Conservation (phyloP, 1,284 basidiomycete species). For the Pseudozyma flocculosa region DNA sequence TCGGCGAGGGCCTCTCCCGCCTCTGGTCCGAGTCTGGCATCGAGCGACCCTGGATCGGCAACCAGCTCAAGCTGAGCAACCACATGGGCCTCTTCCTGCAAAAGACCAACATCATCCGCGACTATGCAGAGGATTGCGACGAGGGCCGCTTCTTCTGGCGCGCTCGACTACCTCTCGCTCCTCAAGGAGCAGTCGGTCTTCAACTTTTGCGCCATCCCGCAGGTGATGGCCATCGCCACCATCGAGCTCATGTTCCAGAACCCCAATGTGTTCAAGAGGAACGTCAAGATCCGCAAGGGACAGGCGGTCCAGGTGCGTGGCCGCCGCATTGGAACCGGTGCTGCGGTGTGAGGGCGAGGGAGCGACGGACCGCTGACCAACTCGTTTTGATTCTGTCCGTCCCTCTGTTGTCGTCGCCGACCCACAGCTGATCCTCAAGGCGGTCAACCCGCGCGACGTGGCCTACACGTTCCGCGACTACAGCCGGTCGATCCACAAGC, state of each 20-base stretch:
- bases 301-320: constrained; percentile 74
- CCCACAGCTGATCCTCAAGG: constrained; percentile 89
- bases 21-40: constrained; percentile 85
- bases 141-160: constrained; percentile 87
- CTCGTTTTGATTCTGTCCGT: too few species aligned
- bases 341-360: too few species aligned
- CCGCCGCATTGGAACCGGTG: too few species aligned
- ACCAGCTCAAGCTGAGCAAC: constrained; percentile 84
- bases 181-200: constrained; percentile 90
- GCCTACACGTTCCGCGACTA: constrained; percentile 83
- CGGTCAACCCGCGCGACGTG: constrained; percentile 89
- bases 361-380: too few species aligned
- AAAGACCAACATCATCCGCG: constrained; percentile 97
- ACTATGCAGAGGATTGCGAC: constrained; percentile 88
- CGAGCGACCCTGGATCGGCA: constrained; percentile 74
- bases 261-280: constrained; percentile 78
- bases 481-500: constrained; percentile 77
- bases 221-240: constrained; percentile 94
- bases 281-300: constrained; percentile 94
- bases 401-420: too few species aligned
- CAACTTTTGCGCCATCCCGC: constrained; percentile 94
- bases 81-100: constrained; percentile 96
- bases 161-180: constrained; percentile 84
- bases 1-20: constrained; percentile 91
- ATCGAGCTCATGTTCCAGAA: constrained; percentile 92